A percentile compares a stretch with the other conserved stretches of the same genome.
These are phyloP conservation scores for Penicillium sp. DNA, from an alignment of 2,329 filamentous ascomycete genomes.

Conservation along the genomic window DNA sequence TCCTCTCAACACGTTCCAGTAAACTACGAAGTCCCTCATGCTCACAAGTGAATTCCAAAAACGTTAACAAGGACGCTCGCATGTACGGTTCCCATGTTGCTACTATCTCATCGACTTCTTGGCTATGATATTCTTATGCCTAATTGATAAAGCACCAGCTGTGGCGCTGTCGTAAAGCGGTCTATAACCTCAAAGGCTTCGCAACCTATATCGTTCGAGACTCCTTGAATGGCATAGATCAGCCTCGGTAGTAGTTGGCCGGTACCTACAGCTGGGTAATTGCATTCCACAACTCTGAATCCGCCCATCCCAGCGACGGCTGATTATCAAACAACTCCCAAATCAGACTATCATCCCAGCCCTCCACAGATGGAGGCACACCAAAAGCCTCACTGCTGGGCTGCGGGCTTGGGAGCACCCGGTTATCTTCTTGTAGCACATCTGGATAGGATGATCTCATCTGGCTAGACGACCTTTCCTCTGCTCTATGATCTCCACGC, in stretches of 20 bases:
- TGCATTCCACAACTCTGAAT: slow-evolving; percentile 24
- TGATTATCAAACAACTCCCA: slow-evolving; percentile 29
- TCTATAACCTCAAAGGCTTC: too few relatives aligned
- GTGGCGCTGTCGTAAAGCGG: too few relatives aligned
- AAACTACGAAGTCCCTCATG: too few relatives aligned
- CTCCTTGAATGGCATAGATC: too few relatives aligned
- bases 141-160: too few relatives aligned
- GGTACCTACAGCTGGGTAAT: slow-evolving; percentile 16
- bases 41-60: too few relatives aligned
- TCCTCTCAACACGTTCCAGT: too few relatives aligned
- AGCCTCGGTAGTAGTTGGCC: background rate
- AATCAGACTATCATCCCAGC: slow-evolving; percentile 27
- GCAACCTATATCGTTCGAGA: too few relatives aligned
- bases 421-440: slow-evolving; percentile 4
- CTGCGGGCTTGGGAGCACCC: slow-evolving; percentile 3
- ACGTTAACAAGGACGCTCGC: too few relatives aligned
- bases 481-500: background rate
- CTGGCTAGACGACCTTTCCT: background rate
- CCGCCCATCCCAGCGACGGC: slow-evolving; percentile 26
- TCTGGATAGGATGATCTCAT: slow-evolving; percentile 3
- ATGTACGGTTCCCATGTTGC: too few relatives aligned
- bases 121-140: too few relatives aligned
- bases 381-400: background rate
- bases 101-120: too few relatives aligned
- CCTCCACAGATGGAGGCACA: slow-evolving; percentile 13